Evolutionary conservation across 345 rosid genomes (phyloP).

Genomic region (Aquilaria yunnanensis): DNA sequence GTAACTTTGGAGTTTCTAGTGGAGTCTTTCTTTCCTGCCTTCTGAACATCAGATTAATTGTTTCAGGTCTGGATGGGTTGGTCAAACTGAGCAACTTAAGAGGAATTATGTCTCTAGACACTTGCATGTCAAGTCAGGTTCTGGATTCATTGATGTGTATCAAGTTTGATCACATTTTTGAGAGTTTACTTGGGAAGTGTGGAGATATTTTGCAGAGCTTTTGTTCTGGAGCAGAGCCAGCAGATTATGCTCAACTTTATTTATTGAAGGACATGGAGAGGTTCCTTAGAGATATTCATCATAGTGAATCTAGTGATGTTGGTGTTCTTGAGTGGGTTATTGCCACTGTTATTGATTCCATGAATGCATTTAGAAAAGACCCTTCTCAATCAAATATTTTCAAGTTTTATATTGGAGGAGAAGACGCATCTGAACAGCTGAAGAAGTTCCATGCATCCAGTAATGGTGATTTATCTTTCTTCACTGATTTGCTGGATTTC

Average conservation of each 20-base stretch:
- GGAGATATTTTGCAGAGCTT: conserved; percentile 51
- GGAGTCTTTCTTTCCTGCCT: conserved; percentile 68
- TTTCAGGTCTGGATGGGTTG: conserved; percentile 51
- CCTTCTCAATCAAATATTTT: conserved; percentile 44
- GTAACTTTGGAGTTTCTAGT: conserved; percentile 50
- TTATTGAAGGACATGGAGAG: conserved; percentile 83
- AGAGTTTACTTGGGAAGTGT: conserved; percentile 61
- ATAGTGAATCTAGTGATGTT: conserved; percentile 41
- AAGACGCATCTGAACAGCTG: conserved; percentile 33
- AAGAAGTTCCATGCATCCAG: conserved; percentile 42
- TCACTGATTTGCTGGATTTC: conserved; percentile 60
- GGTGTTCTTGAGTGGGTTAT: conserved; percentile 65
- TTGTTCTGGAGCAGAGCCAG: conserved; percentile 36
- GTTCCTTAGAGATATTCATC: conserved; percentile 47
- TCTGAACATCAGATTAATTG: conserved; percentile 58
- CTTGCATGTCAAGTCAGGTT: conserved; percentile 42
- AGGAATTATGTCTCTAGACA: conserved; percentile 33
- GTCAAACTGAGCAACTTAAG: conserved; percentile 41
- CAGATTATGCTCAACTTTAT: conserved; percentile 59
- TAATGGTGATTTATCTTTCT: conserved; percentile 64
- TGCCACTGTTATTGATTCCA: conserved; percentile 53
- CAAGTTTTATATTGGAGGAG: conserved; percentile 62
- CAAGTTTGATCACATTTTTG: conserved; percentile 70
- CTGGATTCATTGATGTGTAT: conserved; percentile 58
- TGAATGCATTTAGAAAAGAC: conserved; percentile 75